phyloP scores from a whole-genome alignment of 768 basidiomycete genomes.

The Rhodotorula kratochvilovae region DNA sequence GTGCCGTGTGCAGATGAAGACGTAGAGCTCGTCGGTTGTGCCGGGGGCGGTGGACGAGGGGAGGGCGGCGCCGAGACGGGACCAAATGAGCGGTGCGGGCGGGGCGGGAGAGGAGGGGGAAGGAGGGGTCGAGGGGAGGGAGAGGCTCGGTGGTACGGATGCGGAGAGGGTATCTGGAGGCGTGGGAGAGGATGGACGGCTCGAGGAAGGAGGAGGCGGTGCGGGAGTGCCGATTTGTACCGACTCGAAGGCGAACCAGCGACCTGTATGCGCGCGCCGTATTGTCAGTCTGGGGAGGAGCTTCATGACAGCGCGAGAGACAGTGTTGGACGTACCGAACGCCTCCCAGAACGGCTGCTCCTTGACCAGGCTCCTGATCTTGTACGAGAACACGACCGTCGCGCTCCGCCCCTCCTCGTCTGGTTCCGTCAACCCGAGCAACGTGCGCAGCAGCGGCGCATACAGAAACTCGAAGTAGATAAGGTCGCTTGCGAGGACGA shows the following conservation, averaged over 20 bases:
- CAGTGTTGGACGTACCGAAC: conserved; percentile 68
- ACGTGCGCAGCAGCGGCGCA: conserved; percentile 67
- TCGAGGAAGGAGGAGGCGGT: background rate
- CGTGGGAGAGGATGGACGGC: background rate
- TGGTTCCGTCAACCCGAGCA: conserved; percentile 66
- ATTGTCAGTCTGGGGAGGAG: conserved; percentile 42
- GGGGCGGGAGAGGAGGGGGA: background rate
- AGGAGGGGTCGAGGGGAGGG: background rate
- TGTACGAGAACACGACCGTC: conserved; percentile 50
- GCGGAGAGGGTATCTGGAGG: background rate
- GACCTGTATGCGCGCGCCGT: conserved; percentile 48
- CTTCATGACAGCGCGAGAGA: conserved; percentile 55
- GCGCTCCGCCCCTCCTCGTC: background rate
- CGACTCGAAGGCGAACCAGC: conserved; percentile 48
- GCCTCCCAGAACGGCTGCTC: conserved; percentile 73
- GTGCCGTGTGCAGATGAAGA: conserved; percentile 62
- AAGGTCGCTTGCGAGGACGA: conserved; percentile 50
- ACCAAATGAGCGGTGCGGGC: conserved; percentile 6
- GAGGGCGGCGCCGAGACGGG: conserved; percentile 26
- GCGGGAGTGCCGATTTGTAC: conserved; percentile 32
- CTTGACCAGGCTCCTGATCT: conserved; percentile 65
- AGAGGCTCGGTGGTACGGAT: too few relatives aligned
- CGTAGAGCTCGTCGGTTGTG: conserved; percentile 49
- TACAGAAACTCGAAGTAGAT: conserved; percentile 81
- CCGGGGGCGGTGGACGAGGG: background rate